phyloP scores from a whole-genome alignment of 2,329 filamentous ascomycete species.

The Hypocreales sp. region DNA sequence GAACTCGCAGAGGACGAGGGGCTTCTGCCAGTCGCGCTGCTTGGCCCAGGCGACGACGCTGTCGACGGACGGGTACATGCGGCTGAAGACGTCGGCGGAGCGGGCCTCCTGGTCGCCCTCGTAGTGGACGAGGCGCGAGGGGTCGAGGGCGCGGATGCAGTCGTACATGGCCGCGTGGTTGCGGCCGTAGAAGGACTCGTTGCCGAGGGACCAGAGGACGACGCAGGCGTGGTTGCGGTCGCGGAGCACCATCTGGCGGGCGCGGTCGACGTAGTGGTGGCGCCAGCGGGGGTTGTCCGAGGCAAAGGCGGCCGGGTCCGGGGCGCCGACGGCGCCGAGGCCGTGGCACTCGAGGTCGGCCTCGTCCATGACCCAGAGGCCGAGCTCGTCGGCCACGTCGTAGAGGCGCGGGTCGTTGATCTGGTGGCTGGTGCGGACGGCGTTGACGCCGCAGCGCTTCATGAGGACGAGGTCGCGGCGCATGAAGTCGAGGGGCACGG shows the following conservation, averaged over 20 bases:
- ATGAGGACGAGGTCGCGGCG: conserved; percentile 46
- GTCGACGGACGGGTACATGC: conserved; percentile 47
- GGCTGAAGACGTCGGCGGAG: conserved; percentile 46
- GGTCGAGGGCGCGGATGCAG: conserved; percentile 40
- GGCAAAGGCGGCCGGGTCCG: conserved; percentile 24
- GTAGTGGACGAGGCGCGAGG: conserved; percentile 46
- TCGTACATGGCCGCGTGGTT: conserved; percentile 56
- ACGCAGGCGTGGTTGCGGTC: conserved; percentile 46
- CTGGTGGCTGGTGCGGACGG: conserved; percentile 53
- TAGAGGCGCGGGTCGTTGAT: conserved; percentile 45
- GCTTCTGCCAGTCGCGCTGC: conserved; percentile 31
- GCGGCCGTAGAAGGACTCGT: conserved; percentile 54
- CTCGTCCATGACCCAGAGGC: conserved; percentile 47
- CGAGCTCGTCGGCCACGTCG: conserved; percentile 46
- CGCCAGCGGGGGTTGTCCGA: conserved; percentile 46
- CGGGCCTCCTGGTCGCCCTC: conserved; percentile 43
- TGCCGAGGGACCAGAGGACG: conserved; percentile 58
- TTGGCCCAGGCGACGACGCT: conserved; percentile 23
- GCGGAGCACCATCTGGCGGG: conserved; percentile 45
- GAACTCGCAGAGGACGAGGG: conserved; percentile 40
- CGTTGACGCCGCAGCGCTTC: conserved; percentile 57
- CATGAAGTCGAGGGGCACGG: conserved; percentile 46
- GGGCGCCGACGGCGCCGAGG: conserved; percentile 24
- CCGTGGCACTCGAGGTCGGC: conserved; percentile 40
- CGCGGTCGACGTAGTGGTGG: conserved; percentile 52